phyloP scores from a whole-genome alignment of 2,329 filamentous ascomycete genomes.

The Arthrobotrys pseudoclavata region DNA sequence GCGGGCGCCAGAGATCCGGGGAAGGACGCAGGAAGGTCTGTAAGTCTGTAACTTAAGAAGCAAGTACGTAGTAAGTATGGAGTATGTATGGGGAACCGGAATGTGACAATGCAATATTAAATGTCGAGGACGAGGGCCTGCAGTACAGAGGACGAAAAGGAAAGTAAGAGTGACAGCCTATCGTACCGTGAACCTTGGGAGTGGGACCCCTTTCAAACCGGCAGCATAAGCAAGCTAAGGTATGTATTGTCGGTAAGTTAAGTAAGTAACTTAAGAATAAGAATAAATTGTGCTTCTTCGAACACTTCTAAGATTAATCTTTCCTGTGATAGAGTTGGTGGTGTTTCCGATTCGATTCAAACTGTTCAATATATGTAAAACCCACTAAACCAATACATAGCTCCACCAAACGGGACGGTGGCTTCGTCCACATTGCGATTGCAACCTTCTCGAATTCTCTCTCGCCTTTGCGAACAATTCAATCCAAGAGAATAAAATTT shows the following conservation, averaged over 20 bases:
- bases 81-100: constrained; percentile 1
- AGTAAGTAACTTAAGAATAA: background rate
- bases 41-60: background rate
- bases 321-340: constrained; percentile 29
- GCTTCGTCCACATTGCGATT: background rate
- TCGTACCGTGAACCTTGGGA: constrained; percentile 60
- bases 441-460: constrained; percentile 5
- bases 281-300: constrained; percentile 21
- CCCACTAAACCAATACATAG: background rate
- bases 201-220: constrained; percentile 52
- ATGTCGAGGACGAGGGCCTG: constrained; percentile 24
- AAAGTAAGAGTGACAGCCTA: constrained; percentile 54
- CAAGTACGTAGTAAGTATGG: background rate
- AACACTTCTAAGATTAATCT: constrained; percentile 20
- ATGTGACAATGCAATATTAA: constrained; percentile 30
- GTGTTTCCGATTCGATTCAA: constrained; percentile 13
- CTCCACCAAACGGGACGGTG: constrained; percentile 4
- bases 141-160: constrained; percentile 40
- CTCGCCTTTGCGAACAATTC: background rate
- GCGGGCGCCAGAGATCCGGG: constrained; percentile 19
- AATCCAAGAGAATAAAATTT: background rate
- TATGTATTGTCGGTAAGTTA: background rate
- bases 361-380: background rate
- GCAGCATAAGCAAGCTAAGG: constrained; percentile 20
- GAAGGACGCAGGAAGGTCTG: constrained; percentile 12